These are phyloP conservation scores for Phialophora verrucosa DNA, from an alignment of 2,329 filamentous ascomycete species.

Conservation along the genomic window DNA sequence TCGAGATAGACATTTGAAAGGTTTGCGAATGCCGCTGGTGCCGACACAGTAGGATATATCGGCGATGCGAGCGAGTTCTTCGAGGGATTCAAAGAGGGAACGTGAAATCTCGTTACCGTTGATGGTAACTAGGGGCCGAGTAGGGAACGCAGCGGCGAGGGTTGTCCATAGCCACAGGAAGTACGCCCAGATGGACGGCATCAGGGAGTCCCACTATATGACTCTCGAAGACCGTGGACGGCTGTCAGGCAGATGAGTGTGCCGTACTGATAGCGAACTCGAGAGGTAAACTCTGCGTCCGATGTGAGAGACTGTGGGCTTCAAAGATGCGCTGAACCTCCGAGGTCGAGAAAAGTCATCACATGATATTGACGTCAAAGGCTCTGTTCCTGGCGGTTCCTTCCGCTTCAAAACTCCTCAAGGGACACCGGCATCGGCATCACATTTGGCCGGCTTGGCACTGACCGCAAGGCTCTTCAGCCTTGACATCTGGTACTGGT, in stretches of 20 bases:
- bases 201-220: slow-evolving; percentile 10
- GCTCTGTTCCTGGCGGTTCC: slow-evolving; percentile 9
- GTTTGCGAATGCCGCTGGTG: slow-evolving; percentile 76
- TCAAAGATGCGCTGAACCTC: neutral
- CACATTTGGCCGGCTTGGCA: neutral
- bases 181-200: slow-evolving; percentile 14
- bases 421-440: neutral
- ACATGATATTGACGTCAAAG: slow-evolving; percentile 18
- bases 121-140: slow-evolving; percentile 13
- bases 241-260: neutral
- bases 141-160: slow-evolving; percentile 25
- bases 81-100: slow-evolving; percentile 76
- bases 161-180: slow-evolving; percentile 24
- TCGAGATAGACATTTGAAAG: slow-evolving; percentile 83
- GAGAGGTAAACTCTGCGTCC: neutral
- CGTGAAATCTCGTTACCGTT: slow-evolving; percentile 55
- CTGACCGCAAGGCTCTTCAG: slow-evolving; percentile 7
- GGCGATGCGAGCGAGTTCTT: slow-evolving; percentile 86
- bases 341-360: neutral
- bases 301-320: neutral
- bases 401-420: too few relatives aligned
- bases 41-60: slow-evolving; percentile 96
- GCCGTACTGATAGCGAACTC: neutral
- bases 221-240: neutral
- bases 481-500: neutral